Evolutionary conservation across 805 yeast species (phyloP).

Genomic region (Pichia occidentalis): DNA sequence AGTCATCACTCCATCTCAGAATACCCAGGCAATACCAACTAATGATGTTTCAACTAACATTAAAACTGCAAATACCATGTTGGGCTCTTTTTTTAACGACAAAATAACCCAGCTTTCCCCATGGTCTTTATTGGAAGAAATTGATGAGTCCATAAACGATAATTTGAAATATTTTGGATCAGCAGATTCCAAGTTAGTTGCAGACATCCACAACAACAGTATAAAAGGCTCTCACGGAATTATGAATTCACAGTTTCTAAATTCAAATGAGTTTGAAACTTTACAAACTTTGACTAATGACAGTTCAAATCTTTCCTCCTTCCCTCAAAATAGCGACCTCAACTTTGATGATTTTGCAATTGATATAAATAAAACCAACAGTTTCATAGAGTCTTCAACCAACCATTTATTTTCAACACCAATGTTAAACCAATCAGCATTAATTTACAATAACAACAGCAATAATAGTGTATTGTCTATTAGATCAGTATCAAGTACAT

Average conservation of each 20-base stretch:
- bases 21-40: neutral
- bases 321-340: neutral
- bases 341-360: slow-evolving; percentile 6
- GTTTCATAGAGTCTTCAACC: slow-evolving; percentile 1
- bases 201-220: neutral
- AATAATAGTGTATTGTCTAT: neutral
- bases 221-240: too few relatives aligned
- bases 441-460: neutral
- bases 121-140: slow-evolving; percentile 18
- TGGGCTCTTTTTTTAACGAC: slow-evolving; percentile 18
- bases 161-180: neutral
- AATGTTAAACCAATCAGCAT: slow-evolving; percentile 11
- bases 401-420: slow-evolving; percentile 15
- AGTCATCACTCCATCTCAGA: neutral
- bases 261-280: too few relatives aligned
- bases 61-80: slow-evolving; percentile 14
- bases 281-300: too few relatives aligned
- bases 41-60: slow-evolving; percentile 9
- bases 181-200: neutral
- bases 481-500: slow-evolving; percentile 10
- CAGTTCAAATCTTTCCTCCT: too few relatives aligned
- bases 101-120: slow-evolving; percentile 16
- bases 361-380: slow-evolving; percentile 7
- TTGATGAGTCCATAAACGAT: slow-evolving; percentile 8
- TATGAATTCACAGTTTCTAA: too few relatives aligned